Evolutionary conservation across 2,329 filamentous ascomycete genomes (phyloP), one percentile per base, ranked within the genome.

Genomic region (Ophiocordyceps unilateralis): DNA sequence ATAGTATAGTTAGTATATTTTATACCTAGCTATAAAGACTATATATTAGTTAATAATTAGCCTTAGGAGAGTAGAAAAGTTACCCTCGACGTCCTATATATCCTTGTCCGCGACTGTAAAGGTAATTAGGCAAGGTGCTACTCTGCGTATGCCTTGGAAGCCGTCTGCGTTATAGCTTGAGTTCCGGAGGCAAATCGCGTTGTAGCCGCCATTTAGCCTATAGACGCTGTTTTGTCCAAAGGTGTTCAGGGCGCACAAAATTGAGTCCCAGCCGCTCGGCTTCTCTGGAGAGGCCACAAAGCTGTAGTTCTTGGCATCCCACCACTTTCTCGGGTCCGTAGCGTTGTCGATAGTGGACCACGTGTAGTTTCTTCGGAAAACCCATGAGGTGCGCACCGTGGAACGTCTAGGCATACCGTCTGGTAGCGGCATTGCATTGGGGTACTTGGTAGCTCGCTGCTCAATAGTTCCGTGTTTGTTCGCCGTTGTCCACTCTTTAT

Each of bases 201-300:
- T 42, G 17, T 42, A 24, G 2, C 24, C 21, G n/a, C 24, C 32
- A 2, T 28, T 26, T 17, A 34, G 37, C 22, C 11, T 26, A 14
- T 42, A 42, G 5, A 28, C 34, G 22, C 17, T n/a, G 41, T 38
- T 22, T 23, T 42, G 41, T 5, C 32, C 32, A 19, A 42, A 42
- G 20, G 41, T 42, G 12, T 42, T 42, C 32, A 42, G 10, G 15
- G 41, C 41, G n/a, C 41, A 42, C n/a, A 42, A 23, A n/a, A 42
- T 28, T 8, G 41, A 38, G 22, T 20, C 34, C 41, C 41, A 42
- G 22, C 34, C 40, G 12, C 9, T n/a, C 11, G 12, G 6, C 30
- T 21, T 10, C 19, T 17, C 12, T 20, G 9, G 11, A 21, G 39
- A 34, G 20, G 4, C 17, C 3, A 5, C 14, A 7, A 41, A 9